phyloP scores from a whole-genome alignment of 192 early-diverging fungal species.

The Coemansia sp. region DNA sequence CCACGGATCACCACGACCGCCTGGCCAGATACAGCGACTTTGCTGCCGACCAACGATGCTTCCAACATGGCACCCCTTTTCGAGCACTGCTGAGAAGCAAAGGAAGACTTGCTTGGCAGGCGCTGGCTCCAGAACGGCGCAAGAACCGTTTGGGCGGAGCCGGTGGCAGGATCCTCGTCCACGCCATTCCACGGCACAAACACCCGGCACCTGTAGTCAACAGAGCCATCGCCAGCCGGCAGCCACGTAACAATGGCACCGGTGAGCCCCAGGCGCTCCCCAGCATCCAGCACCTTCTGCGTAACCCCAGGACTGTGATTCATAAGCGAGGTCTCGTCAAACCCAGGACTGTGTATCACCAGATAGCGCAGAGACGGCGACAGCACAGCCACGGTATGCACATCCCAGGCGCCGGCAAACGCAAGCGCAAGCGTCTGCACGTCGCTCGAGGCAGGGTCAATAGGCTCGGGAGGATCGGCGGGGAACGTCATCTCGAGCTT shows the following conservation, averaged over 20 bases:
- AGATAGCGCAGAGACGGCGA: conserved; percentile 26
- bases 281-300: conserved; percentile 11
- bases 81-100: conserved; percentile 30
- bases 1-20: conserved; percentile 26
- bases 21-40: conserved; percentile 19
- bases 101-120: conserved; percentile 4
- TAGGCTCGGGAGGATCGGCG: conserved; percentile 11
- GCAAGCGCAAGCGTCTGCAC: conserved; percentile 9
- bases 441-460: conserved; percentile 8
- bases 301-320: conserved; percentile 7
- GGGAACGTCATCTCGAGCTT: conserved; percentile 18
- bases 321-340: background rate
- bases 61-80: conserved; percentile 17
- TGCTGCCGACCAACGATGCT: background rate
- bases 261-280: conserved; percentile 2
- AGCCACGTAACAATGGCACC: conserved; percentile 9
- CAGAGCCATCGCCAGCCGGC: background rate
- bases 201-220: conserved; percentile 34
- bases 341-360: conserved; percentile 18
- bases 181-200: conserved; percentile 47
- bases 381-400: conserved; percentile 6
- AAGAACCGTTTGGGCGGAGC: conserved; percentile 38
- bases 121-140: conserved; percentile 31
- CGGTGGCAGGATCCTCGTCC: conserved; percentile 51
- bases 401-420: conserved; percentile 12